These are phyloP conservation scores for Posidonia australis DNA, from an alignment of 106 monocot genomes.

Conservation along the genomic window DNA sequence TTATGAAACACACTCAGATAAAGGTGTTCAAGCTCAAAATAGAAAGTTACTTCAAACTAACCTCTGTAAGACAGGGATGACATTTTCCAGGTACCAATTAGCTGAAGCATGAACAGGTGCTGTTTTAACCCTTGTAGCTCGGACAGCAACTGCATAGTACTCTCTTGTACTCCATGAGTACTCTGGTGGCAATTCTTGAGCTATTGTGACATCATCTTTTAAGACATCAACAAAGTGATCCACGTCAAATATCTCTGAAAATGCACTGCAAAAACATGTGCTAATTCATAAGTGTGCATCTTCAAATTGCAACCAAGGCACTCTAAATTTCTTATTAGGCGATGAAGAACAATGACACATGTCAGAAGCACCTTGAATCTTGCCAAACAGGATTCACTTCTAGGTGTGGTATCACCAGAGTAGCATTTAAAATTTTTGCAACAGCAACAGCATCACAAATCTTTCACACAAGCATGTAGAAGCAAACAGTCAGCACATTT, in stretches of 20 bases:
- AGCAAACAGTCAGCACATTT: conserved; percentile 2
- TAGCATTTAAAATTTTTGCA: conserved; percentile 90
- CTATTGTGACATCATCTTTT: conserved; percentile 61
- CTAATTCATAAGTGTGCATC: not conserved
- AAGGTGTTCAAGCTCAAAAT: not conserved
- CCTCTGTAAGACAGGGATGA: conserved; percentile 71
- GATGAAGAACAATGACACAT: not conserved
- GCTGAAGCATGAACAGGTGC: conserved; percentile 88
- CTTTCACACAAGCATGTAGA: conserved; percentile 7
- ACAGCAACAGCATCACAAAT: conserved; percentile 95
- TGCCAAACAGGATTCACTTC: conserved; percentile 91
- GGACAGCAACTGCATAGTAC: conserved; percentile 66
- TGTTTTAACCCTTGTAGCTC: conserved; percentile 85
- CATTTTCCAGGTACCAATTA: conserved; percentile 85
- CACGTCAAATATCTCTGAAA: conserved; percentile 78
- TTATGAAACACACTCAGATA: no score
- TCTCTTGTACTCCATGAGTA: conserved; percentile 95
- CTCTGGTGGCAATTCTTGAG: conserved; percentile 53
- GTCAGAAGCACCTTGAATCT: conserved; percentile 55
- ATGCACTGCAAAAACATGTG: conserved; percentile 42
- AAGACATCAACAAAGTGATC: conserved; percentile 69
- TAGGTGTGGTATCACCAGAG: conserved; percentile 79
- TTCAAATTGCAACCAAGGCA: not conserved
- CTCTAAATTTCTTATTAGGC: not conserved
- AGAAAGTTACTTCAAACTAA: conserved; percentile 13